phyloP scores from a whole-genome alignment of 495 filamentous ascomycete genomes.

The Aspergillus egyptiacus region DNA sequence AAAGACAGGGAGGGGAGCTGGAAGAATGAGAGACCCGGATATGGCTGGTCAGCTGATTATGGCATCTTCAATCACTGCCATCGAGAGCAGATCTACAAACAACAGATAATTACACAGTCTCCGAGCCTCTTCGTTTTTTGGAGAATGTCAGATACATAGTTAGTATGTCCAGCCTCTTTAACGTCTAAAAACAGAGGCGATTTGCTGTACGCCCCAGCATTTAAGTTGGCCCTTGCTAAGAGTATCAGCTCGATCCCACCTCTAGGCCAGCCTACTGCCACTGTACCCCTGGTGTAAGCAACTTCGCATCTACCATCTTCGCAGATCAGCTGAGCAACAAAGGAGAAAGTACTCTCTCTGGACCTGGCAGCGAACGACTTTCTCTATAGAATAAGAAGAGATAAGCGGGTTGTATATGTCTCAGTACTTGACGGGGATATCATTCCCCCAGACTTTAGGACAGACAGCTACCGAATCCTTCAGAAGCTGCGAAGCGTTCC shows the following conservation, averaged over 20 bases:
- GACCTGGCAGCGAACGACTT: constrained; percentile 13
- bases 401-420: constrained; percentile 9
- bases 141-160: too few relatives aligned
- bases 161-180: too few relatives aligned
- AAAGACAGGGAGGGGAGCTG: background rate
- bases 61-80: too few relatives aligned
- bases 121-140: too few relatives aligned
- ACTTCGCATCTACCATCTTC: too few relatives aligned
- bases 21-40: background rate
- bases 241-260: background rate
- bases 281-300: too few relatives aligned
- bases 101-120: too few relatives aligned
- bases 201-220: too few relatives aligned
- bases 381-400: constrained; percentile 11
- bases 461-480: constrained; percentile 5
- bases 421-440: constrained; percentile 6
- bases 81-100: too few relatives aligned
- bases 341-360: constrained; percentile 13
- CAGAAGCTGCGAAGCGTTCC: constrained; percentile 5
- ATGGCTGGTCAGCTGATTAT: too few relatives aligned
- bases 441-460: constrained; percentile 7
- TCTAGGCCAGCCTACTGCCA: background rate
- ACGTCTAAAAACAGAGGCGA: too few relatives aligned
- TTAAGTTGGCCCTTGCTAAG: background rate
- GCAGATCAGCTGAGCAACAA: background rate